phyloP scores from a whole-genome alignment of 2,329 filamentous ascomycete species.

The Chlorencoelia australis region DNA sequence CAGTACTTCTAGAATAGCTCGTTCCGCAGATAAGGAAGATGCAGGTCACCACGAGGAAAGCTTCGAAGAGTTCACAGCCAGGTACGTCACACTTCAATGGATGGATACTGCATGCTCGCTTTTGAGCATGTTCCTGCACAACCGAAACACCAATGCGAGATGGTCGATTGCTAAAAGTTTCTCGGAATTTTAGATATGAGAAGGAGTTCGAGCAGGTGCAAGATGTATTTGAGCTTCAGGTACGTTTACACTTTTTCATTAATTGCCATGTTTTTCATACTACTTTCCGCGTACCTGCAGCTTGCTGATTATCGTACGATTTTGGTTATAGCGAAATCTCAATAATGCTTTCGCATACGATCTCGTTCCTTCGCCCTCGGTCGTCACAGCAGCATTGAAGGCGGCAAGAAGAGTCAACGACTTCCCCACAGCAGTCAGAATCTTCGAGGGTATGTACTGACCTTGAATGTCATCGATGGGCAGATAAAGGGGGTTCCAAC shows the following conservation, averaged over 20 bases:
- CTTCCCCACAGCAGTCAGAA: conserved; percentile 92
- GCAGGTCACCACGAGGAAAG: conserved; percentile 77
- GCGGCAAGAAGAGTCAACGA: conserved; percentile 96
- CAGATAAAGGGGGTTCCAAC: too few species aligned
- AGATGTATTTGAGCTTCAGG: conserved; percentile 99
- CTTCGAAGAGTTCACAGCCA: conserved; percentile 96
- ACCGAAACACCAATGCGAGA: conserved; percentile 13
- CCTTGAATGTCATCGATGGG: conserved; percentile 1
- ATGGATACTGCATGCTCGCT: conserved; percentile 7
- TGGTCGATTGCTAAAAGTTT: conserved; percentile 33
- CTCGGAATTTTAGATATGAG: conserved; percentile 65
- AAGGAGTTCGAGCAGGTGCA: conserved; percentile 97
- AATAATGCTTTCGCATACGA: conserved; percentile 99
- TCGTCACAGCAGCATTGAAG: conserved; percentile 83
- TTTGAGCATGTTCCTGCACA: conserved; percentile 17
- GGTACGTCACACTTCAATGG: conserved; percentile 47
- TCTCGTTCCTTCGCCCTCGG: conserved; percentile 88
- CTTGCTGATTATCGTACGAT: conserved; percentile 21
- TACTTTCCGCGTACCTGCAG: conserved; percentile 9
- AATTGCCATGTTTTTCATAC: not conserved
- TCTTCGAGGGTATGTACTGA: conserved; percentile 79
- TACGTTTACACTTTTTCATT: conserved; percentile 36
- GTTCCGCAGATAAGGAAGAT: conserved; percentile 40
- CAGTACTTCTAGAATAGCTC: conserved; percentile 46
- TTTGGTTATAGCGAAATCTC: conserved; percentile 61